Percentiles rank a stretch among this genome's conserved stretches.
Conservation (phyloP, 2,329 filamentous ascomycete genomes). For the Rhinocladiella similis region DNA sequence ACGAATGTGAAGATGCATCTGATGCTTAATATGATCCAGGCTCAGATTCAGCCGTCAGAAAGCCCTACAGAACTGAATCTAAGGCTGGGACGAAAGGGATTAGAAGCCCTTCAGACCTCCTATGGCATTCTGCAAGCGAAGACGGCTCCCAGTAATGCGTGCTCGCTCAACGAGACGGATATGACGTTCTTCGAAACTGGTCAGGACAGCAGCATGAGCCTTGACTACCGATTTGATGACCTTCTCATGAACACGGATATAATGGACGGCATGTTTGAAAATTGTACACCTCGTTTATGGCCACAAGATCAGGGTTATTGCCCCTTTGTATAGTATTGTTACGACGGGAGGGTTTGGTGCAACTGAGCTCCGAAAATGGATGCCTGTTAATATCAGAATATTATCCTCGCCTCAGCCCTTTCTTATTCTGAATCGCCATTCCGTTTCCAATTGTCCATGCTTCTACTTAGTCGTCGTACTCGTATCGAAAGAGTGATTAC, state of each 20-base stretch:
- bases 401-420: no score
- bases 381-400: no score
- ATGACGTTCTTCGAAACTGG: not conserved
- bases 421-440: no score
- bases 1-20: slow-evolving; percentile 36
- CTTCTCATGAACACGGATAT: not conserved
- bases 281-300: not conserved
- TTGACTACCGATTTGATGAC: not conserved
- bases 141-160: not conserved
- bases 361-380: no score
- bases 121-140: not conserved
- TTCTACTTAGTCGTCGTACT: no score
- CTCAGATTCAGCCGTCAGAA: slow-evolving; percentile 25
- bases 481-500: not conserved
- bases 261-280: not conserved
- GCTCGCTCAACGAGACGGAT: not conserved
- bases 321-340: not conserved
- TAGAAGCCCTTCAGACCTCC: not conserved
- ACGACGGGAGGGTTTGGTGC: not conserved
- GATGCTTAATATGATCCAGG: slow-evolving; percentile 32
- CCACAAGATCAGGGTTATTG: not conserved
- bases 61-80: not conserved
- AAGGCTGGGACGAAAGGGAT: not conserved
- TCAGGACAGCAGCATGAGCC: not conserved
- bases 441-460: no score